Evolutionary conservation across 73 alveolate genomes (phyloP).

Genomic region (Blepharisma japonicum): DNA sequence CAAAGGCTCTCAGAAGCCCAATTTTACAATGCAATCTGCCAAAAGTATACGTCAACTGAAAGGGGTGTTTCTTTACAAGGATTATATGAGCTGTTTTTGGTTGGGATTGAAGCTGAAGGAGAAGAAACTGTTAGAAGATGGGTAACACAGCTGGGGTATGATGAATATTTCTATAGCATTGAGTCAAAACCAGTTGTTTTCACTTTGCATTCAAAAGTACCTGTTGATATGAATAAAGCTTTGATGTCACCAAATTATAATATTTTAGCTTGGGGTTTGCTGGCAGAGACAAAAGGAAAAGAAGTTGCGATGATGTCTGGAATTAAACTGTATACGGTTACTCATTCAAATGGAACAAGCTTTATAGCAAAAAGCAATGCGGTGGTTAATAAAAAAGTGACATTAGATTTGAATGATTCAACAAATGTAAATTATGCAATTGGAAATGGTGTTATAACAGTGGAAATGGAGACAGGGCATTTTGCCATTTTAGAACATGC

Average conservation of each 20-base stretch:
- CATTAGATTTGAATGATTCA: background rate
- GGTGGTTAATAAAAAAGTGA: background rate
- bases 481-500: too few species aligned
- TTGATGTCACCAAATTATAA: background rate
- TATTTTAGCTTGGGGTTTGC: background rate
- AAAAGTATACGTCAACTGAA: slow-evolving; percentile 10
- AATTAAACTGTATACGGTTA: background rate
- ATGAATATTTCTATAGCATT: background rate
- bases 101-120: background rate
- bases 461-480: too few species aligned
- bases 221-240: background rate
- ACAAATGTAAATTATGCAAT: slow-evolving; percentile 1
- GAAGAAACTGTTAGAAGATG: background rate
- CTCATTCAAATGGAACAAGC: background rate
- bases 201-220: background rate
- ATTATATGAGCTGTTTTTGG: slow-evolving; percentile 18
- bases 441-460: too few species aligned
- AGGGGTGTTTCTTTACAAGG: slow-evolving; percentile 18
- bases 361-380: background rate
- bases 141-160: slow-evolving; percentile 18
- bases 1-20: background rate
- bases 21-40: background rate
- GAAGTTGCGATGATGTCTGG: background rate
- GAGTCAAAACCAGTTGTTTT: slow-evolving; percentile 10
- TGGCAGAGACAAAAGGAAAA: background rate